Conservation (phyloP, 768 basidiomycete genomes). For the Royoungia palumana region DNA sequence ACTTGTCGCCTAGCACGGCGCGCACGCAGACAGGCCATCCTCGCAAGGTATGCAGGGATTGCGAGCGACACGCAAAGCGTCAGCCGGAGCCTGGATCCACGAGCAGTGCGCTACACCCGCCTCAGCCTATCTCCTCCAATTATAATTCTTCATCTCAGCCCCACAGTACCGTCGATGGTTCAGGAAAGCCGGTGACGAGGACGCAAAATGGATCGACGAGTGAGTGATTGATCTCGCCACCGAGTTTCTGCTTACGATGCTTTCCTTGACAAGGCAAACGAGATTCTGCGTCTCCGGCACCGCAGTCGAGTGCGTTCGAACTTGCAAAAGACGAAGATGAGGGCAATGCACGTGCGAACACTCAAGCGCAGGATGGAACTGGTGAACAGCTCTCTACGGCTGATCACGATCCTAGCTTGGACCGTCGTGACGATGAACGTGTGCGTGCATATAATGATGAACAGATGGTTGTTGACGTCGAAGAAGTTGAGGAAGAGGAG, state of each 20-base stretch:
- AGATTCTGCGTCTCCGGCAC: slow-evolving; percentile 56
- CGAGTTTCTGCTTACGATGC: background rate
- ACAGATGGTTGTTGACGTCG: slow-evolving; percentile 40
- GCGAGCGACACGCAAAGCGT: slow-evolving; percentile 42
- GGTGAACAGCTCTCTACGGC: slow-evolving; percentile 83
- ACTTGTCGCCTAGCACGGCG: slow-evolving; percentile 65
- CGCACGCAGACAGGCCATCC: slow-evolving; percentile 70
- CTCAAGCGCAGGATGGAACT: slow-evolving; percentile 42
- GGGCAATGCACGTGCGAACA: slow-evolving; percentile 44
- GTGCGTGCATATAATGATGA: slow-evolving; percentile 52
- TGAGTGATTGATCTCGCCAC: slow-evolving; percentile 7
- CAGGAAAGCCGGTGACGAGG: slow-evolving; percentile 6
- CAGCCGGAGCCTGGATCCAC: slow-evolving; percentile 51
- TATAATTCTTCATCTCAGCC: slow-evolving; percentile 63
- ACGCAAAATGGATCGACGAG: slow-evolving; percentile 21
- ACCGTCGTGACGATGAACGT: slow-evolving; percentile 81
- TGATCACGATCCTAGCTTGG: slow-evolving; percentile 85
- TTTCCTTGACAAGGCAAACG: slow-evolving; percentile 42
- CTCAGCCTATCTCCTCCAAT: slow-evolving; percentile 48
- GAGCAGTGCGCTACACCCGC: slow-evolving; percentile 31
- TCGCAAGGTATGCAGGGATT: slow-evolving; percentile 66
- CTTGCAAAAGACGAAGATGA: slow-evolving; percentile 65
- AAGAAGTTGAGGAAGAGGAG: slow-evolving; percentile 51
- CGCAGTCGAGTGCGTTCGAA: slow-evolving; percentile 57
- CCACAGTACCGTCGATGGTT: slow-evolving; percentile 41